phyloP scores from a whole-genome alignment of 495 filamentous ascomycete genomes.

The Penicillium macrosclerotiorum region DNA sequence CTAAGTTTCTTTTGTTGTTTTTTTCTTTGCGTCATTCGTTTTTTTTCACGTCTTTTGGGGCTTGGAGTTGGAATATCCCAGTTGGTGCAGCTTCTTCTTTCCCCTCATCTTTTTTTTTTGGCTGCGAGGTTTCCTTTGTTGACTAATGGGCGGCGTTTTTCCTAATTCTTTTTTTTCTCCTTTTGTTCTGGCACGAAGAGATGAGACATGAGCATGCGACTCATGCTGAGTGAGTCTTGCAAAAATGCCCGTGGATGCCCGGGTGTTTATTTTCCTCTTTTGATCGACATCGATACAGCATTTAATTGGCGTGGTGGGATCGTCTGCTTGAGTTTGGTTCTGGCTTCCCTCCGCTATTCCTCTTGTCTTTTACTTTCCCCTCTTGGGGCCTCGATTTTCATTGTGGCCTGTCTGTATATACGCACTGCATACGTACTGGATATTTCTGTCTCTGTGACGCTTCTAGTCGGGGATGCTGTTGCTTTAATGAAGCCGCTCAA shows the following conservation, averaged over 20 bases:
- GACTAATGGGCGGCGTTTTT: conserved; percentile 9
- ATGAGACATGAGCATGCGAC: conserved; percentile 30
- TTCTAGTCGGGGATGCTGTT: not conserved
- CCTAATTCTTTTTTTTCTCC: conserved; percentile 10
- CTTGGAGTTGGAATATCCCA: conserved; percentile 22
- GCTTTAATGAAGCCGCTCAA: conserved; percentile 8
- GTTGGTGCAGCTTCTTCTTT: conserved; percentile 18
- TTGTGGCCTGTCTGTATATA: conserved; percentile 22
- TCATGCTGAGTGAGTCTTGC: conserved; percentile 13
- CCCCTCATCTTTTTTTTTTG: conserved; percentile 13
- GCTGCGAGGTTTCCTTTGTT: conserved; percentile 4
- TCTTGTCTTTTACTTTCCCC: conserved; percentile 11
- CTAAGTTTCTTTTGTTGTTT: conserved; percentile 14
- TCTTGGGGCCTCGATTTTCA: conserved; percentile 1
- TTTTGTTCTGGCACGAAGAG: conserved; percentile 28
- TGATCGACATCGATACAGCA: conserved; percentile 23
- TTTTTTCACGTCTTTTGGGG: conserved; percentile 17
- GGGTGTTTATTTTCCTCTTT: conserved; percentile 4
- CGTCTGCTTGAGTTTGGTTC: conserved; percentile 16
- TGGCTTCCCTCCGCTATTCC: conserved; percentile 12
- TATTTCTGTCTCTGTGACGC: not conserved
- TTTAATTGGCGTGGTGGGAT: conserved; percentile 29
- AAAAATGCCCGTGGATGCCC: conserved; percentile 1
- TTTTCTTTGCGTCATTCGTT: conserved; percentile 14
- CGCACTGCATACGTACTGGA: conserved; percentile 5